Evolutionary conservation across 2,329 filamentous ascomycete species (phyloP), one percentile per base, ranked within the genome.

Genomic region (Penicillium sp.): DNA sequence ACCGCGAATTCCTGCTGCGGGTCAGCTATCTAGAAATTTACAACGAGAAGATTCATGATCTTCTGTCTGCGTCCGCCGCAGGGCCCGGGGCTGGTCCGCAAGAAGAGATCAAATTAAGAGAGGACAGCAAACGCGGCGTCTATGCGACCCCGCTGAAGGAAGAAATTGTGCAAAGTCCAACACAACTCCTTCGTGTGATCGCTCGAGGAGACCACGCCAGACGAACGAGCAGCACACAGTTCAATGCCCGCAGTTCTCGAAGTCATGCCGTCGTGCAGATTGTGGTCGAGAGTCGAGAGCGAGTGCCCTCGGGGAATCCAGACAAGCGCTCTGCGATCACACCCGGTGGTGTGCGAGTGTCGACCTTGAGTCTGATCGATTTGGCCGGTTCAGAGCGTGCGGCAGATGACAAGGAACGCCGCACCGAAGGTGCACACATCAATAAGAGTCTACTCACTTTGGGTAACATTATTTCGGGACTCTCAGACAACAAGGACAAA

Each of bases 1-100:
- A 92, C 34, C 84, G 94, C 56, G 94, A 99, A 69, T 99, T 99
- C 62, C 76, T 99, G 53, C 82, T 99, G 53, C 88, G 94, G 58
- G 94, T 99, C 69, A 97, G 93, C 79, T 99, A 99, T 70, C 81
- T 99, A 58, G 94, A 99, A 77, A 99, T 99, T 57, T 99, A 99
- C 77, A 99, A 99, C 67, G 94, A 99, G 71, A 95, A 85, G 74
- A 97, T 99, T 54, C 90, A 97, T 69, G 94, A 99, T 74, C 79
- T 99, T 46, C 80, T 99, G 42, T 93, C 88, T 60, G 88, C 91
- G 72, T 82, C 90, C 1, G 81, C 83, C 1, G 81, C 81, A 24
- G 84, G 80, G 5, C 68, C 80, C 16, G 86, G 83, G 18, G 54
- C 71, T 9, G 77, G 79, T 36, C 81, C 82, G 56, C 89, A 92